Percentiles rank a stretch among this genome's conserved stretches.
Evolutionary conservation across 306 rosid species (phyloP).

Genomic region (cucumber (Cucumis sativus)): Cucumber_9930_V3 NC_026655.2:9819001-9819500

Average conservation of each 20-base stretch:
- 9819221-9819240: background rate
- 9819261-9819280: background rate
- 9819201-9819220: background rate
- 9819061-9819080: no score
- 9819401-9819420: background rate
- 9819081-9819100: background rate
- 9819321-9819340: background rate
- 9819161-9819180: background rate
- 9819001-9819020: no score
- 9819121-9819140: background rate
- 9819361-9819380: background rate
- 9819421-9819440: background rate
- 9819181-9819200: background rate
- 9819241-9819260: background rate
- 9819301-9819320: slow-evolving; percentile 1
- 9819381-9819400: background rate
- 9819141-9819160: background rate
- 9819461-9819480: no score
- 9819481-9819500: no score
- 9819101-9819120: background rate
- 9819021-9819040: background rate
- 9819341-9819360: background rate
- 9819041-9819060: background rate
- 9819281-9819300: background rate
- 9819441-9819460: no score